Percentiles rank a stretch among this genome's conserved stretches.
Evolutionary conservation across 176 grass and related monocot species (phyloP).

Genomic region (Oryza nivara): DNA sequence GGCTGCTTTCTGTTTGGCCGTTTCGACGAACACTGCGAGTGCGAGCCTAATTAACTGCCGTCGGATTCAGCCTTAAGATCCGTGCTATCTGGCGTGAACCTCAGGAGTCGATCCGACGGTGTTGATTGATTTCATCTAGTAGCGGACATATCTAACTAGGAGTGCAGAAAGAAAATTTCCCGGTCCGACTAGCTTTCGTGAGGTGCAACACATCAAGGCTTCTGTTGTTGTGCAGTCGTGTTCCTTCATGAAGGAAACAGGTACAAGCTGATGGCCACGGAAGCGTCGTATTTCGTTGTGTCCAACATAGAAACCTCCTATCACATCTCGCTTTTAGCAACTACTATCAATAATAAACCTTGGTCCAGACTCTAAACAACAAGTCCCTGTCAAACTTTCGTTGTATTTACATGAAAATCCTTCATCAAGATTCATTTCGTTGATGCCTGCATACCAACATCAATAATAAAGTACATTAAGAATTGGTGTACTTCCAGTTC

Average conservation of each 20-base stretch:
- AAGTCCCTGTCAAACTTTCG: constrained; percentile 11
- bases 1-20: background rate
- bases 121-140: no score
- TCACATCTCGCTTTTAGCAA: constrained; percentile 20
- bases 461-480: background rate
- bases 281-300: background rate
- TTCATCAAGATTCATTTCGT: background rate
- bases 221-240: constrained; percentile 6
- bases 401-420: background rate
- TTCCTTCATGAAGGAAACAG: background rate
- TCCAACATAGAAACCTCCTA: background rate
- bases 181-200: background rate
- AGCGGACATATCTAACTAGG: no score
- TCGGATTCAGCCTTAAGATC: background rate
- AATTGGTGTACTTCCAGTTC: background rate
- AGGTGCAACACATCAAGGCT: background rate
- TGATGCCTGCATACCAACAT: background rate
- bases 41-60: no score
- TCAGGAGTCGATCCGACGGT: background rate
- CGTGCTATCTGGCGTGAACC: background rate
- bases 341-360: background rate
- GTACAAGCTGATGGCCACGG: background rate
- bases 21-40: background rate
- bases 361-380: background rate
- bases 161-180: background rate